Conservation (phyloP, 2,329 filamentous ascomycete genomes). For the Leptographium galeiforme region DNA sequence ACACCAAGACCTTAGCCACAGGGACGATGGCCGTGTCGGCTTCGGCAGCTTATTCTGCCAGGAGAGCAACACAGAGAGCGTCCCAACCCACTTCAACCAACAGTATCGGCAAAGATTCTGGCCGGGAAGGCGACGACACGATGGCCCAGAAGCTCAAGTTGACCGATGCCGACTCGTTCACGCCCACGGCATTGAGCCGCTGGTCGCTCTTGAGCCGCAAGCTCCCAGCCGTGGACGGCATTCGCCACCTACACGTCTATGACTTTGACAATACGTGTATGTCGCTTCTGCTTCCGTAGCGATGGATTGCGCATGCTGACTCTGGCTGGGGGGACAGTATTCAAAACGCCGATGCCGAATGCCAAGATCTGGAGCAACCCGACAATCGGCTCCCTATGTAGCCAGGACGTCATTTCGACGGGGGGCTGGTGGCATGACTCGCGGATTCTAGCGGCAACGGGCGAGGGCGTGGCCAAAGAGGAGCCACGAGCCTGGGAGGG, state of each 20-base stretch:
- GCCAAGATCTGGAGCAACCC: slow-evolving; percentile 69
- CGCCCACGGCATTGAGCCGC: slow-evolving; percentile 62
- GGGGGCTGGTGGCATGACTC: slow-evolving; percentile 98
- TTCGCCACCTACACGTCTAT: slow-evolving; percentile 80
- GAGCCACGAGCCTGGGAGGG: slow-evolving; percentile 76
- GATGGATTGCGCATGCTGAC: not conserved
- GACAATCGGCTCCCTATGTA: slow-evolving; percentile 65
- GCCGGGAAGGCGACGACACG: not conserved
- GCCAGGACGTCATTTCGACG: slow-evolving; percentile 61
- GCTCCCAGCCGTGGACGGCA: slow-evolving; percentile 43
- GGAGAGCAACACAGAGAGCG: not conserved
- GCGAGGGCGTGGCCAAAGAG: slow-evolving; percentile 68
- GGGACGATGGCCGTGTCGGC: slow-evolving; percentile 8
- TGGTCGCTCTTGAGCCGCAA: slow-evolving; percentile 71
- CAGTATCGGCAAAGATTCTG: not conserved
- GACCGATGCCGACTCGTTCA: slow-evolving; percentile 21
- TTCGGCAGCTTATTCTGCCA: slow-evolving; percentile 5
- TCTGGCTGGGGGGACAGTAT: slow-evolving; percentile 44
- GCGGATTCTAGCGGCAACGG: slow-evolving; percentile 73
- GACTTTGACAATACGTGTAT: slow-evolving; percentile 94
- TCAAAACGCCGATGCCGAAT: slow-evolving; percentile 83
- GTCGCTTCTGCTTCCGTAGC: slow-evolving; percentile 15
- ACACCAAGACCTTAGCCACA: not conserved
- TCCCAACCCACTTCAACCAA: not conserved
- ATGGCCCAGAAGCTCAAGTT: not conserved